A percentile compares a stretch with the other conserved stretches of the same genome.
Evolutionary conservation across 140 eudicot species (phyloP).

Genomic region (Ambrosia hybrid): DNA sequence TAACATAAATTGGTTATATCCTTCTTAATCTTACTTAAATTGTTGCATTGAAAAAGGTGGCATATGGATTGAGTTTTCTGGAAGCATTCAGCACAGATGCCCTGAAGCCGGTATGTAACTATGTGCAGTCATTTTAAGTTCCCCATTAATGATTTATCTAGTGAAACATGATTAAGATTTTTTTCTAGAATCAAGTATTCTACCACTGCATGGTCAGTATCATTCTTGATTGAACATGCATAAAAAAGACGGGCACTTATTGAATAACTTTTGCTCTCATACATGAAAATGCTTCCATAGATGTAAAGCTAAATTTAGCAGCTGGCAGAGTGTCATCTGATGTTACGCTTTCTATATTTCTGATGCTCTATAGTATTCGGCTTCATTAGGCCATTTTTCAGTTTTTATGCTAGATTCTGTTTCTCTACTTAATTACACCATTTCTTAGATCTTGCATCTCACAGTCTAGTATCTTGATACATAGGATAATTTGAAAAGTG

Average conservation of each 20-base stretch:
- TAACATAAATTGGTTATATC: neutral
- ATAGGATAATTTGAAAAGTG: neutral
- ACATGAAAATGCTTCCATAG: neutral
- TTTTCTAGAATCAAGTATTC: neutral
- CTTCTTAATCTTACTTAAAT: slow-evolving; percentile 6
- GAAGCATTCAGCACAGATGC: slow-evolving; percentile 53
- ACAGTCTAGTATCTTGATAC: neutral
- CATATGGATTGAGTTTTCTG: slow-evolving; percentile 45
- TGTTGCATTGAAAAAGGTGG: slow-evolving; percentile 36
- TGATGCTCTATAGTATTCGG: neutral
- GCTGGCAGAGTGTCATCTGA: slow-evolving; percentile 7
- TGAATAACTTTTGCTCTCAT: slow-evolving; percentile 4
- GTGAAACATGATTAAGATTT: neutral
- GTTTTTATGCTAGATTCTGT: neutral
- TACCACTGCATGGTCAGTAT: neutral
- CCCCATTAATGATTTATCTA: slow-evolving; percentile 1
- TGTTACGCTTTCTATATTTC: neutral
- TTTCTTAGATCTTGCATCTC: neutral
- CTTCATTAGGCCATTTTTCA: neutral
- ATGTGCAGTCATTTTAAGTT: slow-evolving; percentile 4
- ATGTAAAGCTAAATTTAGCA: neutral
- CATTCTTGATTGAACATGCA: neutral
- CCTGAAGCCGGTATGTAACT: slow-evolving; percentile 42
- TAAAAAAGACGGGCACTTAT: neutral
- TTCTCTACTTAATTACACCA: neutral